A percentile compares a stretch with the other conserved stretches of the same genome.
phyloP scores from a whole-genome alignment of 2,329 filamentous ascomycete species.

The Penicillium sp. region DNA sequence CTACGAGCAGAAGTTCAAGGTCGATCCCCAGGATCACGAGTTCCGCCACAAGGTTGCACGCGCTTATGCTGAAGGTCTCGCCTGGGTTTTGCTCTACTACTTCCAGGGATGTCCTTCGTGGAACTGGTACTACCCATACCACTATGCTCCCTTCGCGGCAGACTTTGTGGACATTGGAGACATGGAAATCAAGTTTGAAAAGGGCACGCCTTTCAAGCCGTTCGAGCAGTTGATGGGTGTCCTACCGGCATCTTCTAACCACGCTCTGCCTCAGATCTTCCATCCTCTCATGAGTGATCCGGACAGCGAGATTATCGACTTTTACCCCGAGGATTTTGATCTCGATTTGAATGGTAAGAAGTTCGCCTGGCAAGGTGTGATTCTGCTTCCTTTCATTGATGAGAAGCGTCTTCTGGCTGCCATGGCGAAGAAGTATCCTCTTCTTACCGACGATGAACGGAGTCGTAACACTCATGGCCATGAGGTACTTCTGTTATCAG shows the following conservation, averaged over 20 bases:
- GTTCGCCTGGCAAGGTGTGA: slow-evolving; percentile 95
- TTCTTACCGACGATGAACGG: slow-evolving; percentile 69
- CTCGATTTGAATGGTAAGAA: slow-evolving; percentile 97
- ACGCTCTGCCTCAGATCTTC: slow-evolving; percentile 83
- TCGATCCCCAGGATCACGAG: slow-evolving; percentile 70
- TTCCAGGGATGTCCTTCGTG: slow-evolving; percentile 97
- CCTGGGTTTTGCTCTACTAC: slow-evolving; percentile 95
- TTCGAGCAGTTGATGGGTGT: slow-evolving; percentile 99
- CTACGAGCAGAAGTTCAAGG: slow-evolving; percentile 93
- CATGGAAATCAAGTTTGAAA: slow-evolving; percentile 74
- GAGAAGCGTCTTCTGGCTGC: slow-evolving; percentile 77
- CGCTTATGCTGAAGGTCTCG: slow-evolving; percentile 89
- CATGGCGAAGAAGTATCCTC: slow-evolving; percentile 75
- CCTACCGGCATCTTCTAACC: slow-evolving; percentile 84
- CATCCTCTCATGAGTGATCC: slow-evolving; percentile 83
- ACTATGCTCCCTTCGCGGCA: slow-evolving; percentile 94
- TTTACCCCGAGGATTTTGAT: slow-evolving; percentile 91
- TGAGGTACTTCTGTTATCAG: slow-evolving; percentile 79
- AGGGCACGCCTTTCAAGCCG: slow-evolving; percentile 78
- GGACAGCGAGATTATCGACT: slow-evolving; percentile 90
- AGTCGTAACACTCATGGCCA: slow-evolving; percentile 73
- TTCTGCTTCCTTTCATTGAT: slow-evolving; percentile 91
- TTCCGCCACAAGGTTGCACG: slow-evolving; percentile 85
- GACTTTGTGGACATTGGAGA: slow-evolving; percentile 82
- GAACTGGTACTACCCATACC: slow-evolving; percentile 99